Evolutionary conservation across 2,329 filamentous ascomycete genomes (phyloP), one percentile per base, ranked within the genome.

Genomic region (Sporothrix protearum): DNA sequence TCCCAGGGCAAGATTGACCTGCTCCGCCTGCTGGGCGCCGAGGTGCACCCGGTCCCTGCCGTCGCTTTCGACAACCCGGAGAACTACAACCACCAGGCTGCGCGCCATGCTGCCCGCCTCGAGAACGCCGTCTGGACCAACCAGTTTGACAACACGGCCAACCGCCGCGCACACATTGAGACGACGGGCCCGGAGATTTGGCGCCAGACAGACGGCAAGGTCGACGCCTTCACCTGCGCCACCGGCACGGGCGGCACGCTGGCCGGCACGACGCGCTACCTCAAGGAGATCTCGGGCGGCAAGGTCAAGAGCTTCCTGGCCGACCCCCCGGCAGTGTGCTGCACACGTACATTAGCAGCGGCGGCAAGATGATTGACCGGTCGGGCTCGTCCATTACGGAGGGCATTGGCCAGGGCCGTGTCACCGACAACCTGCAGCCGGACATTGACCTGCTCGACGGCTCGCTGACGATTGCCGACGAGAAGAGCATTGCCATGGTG

Each of bases 131-230:
- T 98, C 16, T 99, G 96, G 96, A 99, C 96, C 59, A 96, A 99
- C 82, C 96, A 99, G 83, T 99, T 99, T 82, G 96, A 99, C 81
- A 99, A 99, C 84, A 89, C 87, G 69, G 96, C 96, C 69, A 99
- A 99, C 82, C 88, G 96, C 69, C 90, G 92, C 78, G 96, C 96
- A 64, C 96, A 99, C 80, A 91, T 98, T 76, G 95, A 97, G 84
- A 98, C 95, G 1, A 99, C 96, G 0, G 96, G 96, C 0, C 96
- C 96, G 0, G 96, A 99, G 82, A 97, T 99, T 79, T 99, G 96
- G 96, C 84, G 89, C 36, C 96, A 99, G 85, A 98, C 96, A 0
- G 82, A 80, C 1, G 95, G 96, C 47, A 90, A 90, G 75, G 82
- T 99, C 28, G 94, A 98, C 80, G 96, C 94, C 4, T 99, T 99